Conservation (phyloP, 768 basidiomycete species). For the Serpula lacrymans region DNA sequence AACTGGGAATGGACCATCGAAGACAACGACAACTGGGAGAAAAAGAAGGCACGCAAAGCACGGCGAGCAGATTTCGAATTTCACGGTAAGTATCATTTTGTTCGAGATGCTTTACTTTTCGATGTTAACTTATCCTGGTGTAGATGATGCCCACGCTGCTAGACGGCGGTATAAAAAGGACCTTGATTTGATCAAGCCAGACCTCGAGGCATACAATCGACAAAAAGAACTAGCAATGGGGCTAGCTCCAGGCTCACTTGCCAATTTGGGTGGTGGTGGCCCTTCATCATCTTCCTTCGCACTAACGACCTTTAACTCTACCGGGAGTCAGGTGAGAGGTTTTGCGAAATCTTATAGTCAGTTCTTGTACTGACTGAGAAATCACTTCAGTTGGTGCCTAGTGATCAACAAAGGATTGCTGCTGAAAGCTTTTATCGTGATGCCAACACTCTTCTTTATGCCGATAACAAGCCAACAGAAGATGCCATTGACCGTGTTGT, state of each 20-base stretch:
- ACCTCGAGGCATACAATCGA: slow-evolving; percentile 80
- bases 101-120: neutral
- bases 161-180: slow-evolving; percentile 91
- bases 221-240: slow-evolving; percentile 88
- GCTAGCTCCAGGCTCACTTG: slow-evolving; percentile 64
- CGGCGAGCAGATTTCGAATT: slow-evolving; percentile 88
- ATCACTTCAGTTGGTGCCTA: slow-evolving; percentile 43
- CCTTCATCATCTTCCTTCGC: slow-evolving; percentile 30
- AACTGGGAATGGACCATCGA: slow-evolving; percentile 96
- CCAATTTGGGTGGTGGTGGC: slow-evolving; percentile 32
- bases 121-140: neutral
- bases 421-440: slow-evolving; percentile 88
- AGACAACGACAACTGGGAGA: slow-evolving; percentile 96
- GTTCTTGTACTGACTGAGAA: slow-evolving; percentile 3
- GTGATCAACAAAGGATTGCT: slow-evolving; percentile 63
- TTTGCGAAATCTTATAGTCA: slow-evolving; percentile 31
- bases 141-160: slow-evolving; percentile 90
- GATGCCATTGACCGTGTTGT: slow-evolving; percentile 94
- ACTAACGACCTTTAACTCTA: slow-evolving; percentile 51
- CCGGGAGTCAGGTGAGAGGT: slow-evolving; percentile 37
- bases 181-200: slow-evolving; percentile 82
- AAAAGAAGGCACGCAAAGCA: slow-evolving; percentile 77
- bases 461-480: slow-evolving; percentile 92
- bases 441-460: slow-evolving; percentile 89
- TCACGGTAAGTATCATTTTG: slow-evolving; percentile 59